A percentile compares a stretch with the other conserved stretches of the same genome.
These are phyloP conservation scores for Eragrostis nindensis DNA, from an alignment of 176 grass and related monocot genomes.

Conservation along the genomic window DNA sequence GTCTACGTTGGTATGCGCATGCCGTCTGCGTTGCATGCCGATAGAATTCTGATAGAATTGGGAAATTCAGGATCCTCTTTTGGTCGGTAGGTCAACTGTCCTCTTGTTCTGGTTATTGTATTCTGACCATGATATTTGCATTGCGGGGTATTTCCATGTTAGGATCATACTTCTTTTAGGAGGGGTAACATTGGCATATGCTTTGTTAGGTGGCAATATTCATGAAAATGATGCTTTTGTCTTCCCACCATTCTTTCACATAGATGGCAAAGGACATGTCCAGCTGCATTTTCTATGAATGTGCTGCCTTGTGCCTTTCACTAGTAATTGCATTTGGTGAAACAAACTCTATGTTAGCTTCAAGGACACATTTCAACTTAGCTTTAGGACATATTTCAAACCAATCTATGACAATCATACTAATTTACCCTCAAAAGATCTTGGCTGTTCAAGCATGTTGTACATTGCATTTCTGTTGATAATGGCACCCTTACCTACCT, in stretches of 20 bases:
- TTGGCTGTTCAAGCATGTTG: background rate
- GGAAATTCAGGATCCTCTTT: background rate
- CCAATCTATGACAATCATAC: background rate
- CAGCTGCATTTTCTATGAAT: background rate
- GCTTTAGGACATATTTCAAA: too few species aligned
- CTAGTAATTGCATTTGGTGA: slow-evolving; percentile 7
- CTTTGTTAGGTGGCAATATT: slow-evolving; percentile 41
- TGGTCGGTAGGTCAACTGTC: slow-evolving; percentile 9
- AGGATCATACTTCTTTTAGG: slow-evolving; percentile 31
- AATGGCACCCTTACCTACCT: background rate
- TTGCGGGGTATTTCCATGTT: slow-evolving; percentile 44
- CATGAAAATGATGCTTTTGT: slow-evolving; percentile 23
- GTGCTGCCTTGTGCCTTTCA: slow-evolving; percentile 2
- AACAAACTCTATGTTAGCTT: background rate
- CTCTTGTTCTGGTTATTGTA: slow-evolving; percentile 30
- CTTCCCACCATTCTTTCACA: slow-evolving; percentile 16
- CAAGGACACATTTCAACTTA: background rate
- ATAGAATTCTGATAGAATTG: background rate
- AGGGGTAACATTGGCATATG: background rate
- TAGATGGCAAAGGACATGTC: background rate
- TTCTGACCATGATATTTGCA: slow-evolving; percentile 19
- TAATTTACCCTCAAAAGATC: background rate
- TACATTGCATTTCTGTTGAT: background rate
- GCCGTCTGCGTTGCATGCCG: background rate
- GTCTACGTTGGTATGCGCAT: background rate